These are phyloP conservation scores for Zygosaccharomyces bailii DNA, from an alignment of 805 yeast genomes.

Conservation along the genomic window DNA sequence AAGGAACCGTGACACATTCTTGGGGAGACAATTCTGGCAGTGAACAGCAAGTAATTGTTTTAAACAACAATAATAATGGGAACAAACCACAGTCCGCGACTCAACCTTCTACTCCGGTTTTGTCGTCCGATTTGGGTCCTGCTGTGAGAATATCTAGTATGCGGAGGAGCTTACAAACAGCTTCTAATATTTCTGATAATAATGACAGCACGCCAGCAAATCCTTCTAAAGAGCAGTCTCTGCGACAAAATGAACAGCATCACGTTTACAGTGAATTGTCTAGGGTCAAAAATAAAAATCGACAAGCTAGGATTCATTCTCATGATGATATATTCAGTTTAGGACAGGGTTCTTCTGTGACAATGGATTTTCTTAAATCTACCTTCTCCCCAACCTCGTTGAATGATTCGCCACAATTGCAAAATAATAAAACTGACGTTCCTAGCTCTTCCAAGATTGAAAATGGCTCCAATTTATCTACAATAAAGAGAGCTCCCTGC, in stretches of 20 bases:
- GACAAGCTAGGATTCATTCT: constrained; percentile 32
- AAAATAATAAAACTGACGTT: neutral
- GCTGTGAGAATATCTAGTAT: constrained; percentile 19
- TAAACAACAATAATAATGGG: constrained; percentile 14
- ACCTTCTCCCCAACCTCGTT: constrained; percentile 11
- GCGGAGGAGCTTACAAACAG: constrained; percentile 8
- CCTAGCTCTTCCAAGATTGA: neutral
- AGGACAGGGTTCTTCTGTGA: constrained; percentile 13
- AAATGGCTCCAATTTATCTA: neutral
- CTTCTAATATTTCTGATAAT: constrained; percentile 5
- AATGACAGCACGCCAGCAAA: constrained; percentile 5
- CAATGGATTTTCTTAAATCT: constrained; percentile 14
- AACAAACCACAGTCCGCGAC: constrained; percentile 3
- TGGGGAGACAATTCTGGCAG: constrained; percentile 40
- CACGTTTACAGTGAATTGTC: constrained; percentile 16
- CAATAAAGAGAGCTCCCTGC: neutral
- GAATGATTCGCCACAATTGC: neutral
- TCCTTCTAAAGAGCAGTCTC: constrained; percentile 5
- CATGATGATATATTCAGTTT: constrained; percentile 29
- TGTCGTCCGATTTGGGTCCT: constrained; percentile 17
- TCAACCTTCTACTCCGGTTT: constrained; percentile 1
- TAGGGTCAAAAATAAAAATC: constrained; percentile 23
- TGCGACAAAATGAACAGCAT: constrained; percentile 11
- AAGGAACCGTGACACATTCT: constrained; percentile 48
- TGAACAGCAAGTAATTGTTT: constrained; percentile 23